Base-by-base conservation (phyloP, 768 basidiomycete species). In the Leccinum arenicola region DNA sequence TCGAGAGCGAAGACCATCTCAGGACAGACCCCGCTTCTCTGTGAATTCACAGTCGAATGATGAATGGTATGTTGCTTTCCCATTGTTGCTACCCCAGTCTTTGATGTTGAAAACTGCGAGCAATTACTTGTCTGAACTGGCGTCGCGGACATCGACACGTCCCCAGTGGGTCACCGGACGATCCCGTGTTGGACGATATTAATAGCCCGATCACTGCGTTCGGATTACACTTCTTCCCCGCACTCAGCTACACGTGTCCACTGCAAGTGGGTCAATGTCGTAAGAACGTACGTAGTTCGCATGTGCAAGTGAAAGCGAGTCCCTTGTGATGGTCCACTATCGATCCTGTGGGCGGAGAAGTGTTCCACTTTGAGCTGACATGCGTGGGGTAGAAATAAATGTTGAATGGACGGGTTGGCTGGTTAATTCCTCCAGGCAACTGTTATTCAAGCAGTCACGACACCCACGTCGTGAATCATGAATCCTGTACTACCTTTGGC, bases 401-500 rank as follows among this genome's bases (percentile, higher is more conserved):
- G 38, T n/a, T 40, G 17, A 40, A 40, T 10, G 40, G 40, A 43
- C 40, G n/a, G 40, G 4, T 0, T 1, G 9, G 40, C 9, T 43
- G 40, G 1, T 43, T 19, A 6, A 45, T 45, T 45, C 19, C 8
- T 43, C n/a, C 40, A 19, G n/a, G n/a, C 43, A 45, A 45, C 11
- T 19, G 3, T 19, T 19, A 19, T 45, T 19, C 10, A 19, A 45
- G 19, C n/a, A 10, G 40, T n/a, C 17, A 17, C 38, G 38, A 40
- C 7, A 3, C n/a, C n/a, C 40, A 40, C 4, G 10, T 19, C 10
- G 43, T 45, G n/a, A 45, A 45, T 64, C 61, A 67, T 15, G 50
- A 55, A 52, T 54, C 25, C 6, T 56, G 51, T 50, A 47, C 55
- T 50, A 50, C 31, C 15, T 52, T 65, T 29, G 81, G 80, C 61